Conservation (phyloP, 2,329 filamentous ascomycete species). For the Sclerotinia minor region DNA sequence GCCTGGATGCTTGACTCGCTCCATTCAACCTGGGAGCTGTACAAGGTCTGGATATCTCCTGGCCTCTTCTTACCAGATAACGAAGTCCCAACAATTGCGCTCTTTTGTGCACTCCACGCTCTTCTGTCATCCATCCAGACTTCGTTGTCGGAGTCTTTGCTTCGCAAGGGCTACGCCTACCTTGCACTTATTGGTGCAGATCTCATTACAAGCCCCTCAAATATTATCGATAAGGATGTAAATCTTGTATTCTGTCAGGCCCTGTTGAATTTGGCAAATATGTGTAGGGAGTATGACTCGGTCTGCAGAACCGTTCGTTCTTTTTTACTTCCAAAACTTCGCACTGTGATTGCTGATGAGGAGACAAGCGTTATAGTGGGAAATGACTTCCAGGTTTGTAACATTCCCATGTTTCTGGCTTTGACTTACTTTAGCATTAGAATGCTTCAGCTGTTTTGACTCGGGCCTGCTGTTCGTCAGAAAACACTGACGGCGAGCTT, state of each 20-base stretch:
- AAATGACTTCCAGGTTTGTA: constrained; percentile 38
- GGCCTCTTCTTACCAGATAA: constrained; percentile 17
- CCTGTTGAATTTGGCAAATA: constrained; percentile 34
- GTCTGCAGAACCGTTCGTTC: constrained; percentile 31
- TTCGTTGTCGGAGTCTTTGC: constrained; percentile 31
- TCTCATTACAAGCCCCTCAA: constrained; percentile 30
- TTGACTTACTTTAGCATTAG: constrained; percentile 30
- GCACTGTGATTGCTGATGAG: constrained; percentile 26
- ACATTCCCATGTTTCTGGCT: neutral
- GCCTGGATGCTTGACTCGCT: constrained; percentile 42
- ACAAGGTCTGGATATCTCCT: constrained; percentile 29
- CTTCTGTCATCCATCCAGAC: constrained; percentile 33
- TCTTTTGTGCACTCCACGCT: constrained; percentile 32
- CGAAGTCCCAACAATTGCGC: constrained; percentile 27
- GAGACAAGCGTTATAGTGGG: constrained; percentile 22
- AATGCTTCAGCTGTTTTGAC: constrained; percentile 30
- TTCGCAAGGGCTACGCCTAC: constrained; percentile 39
- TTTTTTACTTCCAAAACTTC: constrained; percentile 35
- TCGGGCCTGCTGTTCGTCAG: constrained; percentile 29
- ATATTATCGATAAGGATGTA: constrained; percentile 29
- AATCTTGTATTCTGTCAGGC: constrained; percentile 30
- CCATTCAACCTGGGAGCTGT: constrained; percentile 32
- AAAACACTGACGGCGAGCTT: constrained; percentile 12
- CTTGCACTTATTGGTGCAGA: constrained; percentile 37
- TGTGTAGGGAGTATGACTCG: constrained; percentile 35